These are phyloP conservation scores for Boletus sensibilis DNA, from an alignment of 768 basidiomycete genomes.

Conservation along the genomic window DNA sequence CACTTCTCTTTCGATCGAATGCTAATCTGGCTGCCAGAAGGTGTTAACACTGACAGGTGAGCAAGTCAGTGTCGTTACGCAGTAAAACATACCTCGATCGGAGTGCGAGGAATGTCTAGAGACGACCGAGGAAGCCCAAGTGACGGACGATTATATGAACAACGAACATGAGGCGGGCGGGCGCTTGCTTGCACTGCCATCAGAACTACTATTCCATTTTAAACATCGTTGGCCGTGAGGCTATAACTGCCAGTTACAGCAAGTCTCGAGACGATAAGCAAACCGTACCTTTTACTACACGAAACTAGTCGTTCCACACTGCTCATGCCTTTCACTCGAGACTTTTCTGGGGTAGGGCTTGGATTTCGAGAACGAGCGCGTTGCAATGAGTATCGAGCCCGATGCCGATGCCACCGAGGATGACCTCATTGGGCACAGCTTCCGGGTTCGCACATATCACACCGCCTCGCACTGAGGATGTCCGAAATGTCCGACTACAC, in stretches of 20 bases:
- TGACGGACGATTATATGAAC: not conserved
- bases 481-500: no score
- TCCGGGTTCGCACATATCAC: no score
- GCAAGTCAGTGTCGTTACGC: not conserved
- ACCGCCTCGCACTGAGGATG: no score
- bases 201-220: not conserved
- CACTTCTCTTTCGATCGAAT: not conserved
- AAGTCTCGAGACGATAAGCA: not conserved
- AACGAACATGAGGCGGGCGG: not conserved
- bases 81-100: not conserved
- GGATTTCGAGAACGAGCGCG: no score
- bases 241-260: not conserved
- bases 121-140: not conserved
- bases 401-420: no score
- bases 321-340: no score
- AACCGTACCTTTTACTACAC: not conserved
- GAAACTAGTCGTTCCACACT: not conserved
- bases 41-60: no score
- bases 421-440: no score
- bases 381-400: no score
- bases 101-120: not conserved
- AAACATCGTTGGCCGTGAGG: not conserved
- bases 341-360: no score
- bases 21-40: not conserved
- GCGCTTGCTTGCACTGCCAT: slow-evolving; percentile 3